Percentiles rank a stretch among this genome's conserved stretches.
Conservation (phyloP, 495 filamentous ascomycete genomes). For the Aspergillus homomorphus region DNA sequence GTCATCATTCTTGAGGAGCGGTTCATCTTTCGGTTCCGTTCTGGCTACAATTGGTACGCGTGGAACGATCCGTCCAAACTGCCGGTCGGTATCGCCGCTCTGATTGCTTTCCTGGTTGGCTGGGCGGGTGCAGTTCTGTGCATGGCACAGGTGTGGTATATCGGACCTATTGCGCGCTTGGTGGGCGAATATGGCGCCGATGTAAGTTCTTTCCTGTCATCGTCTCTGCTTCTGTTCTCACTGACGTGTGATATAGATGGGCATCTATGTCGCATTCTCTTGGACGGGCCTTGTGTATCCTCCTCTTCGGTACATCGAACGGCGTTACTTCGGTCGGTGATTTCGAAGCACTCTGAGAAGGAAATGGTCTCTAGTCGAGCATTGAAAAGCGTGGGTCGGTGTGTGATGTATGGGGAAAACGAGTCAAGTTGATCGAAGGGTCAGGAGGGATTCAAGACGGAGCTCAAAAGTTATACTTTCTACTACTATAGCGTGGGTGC, state of each 20-base stretch:
- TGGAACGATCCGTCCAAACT: slow-evolving; percentile 60
- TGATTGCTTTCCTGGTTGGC: slow-evolving; percentile 61
- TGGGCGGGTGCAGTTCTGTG: slow-evolving; percentile 68
- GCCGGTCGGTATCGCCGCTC: slow-evolving; percentile 60
- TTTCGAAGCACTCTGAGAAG: neutral
- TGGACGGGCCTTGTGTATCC: slow-evolving; percentile 50
- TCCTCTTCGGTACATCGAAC: slow-evolving; percentile 48
- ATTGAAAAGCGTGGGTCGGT: neutral
- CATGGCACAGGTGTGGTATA: slow-evolving; percentile 71
- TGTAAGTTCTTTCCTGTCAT: slow-evolving; percentile 29
- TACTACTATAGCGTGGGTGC: too few relatives aligned
- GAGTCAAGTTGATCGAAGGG: too few relatives aligned
- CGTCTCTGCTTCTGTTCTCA: slow-evolving; percentile 4
- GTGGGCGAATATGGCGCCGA: slow-evolving; percentile 61
- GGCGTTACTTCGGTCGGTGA: slow-evolving; percentile 43
- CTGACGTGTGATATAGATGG: slow-evolving; percentile 35
- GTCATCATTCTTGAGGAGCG: slow-evolving; percentile 63
- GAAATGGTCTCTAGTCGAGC: neutral
- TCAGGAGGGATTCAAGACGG: too few relatives aligned
- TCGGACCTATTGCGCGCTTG: slow-evolving; percentile 56
- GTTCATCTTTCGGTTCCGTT: slow-evolving; percentile 54
- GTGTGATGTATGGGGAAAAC: neutral
- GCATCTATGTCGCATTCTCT: slow-evolving; percentile 49
- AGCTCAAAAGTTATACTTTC: too few relatives aligned
- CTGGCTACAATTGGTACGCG: slow-evolving; percentile 56